Evolutionary conservation across 352 stramenopile species (phyloP).

Genomic region (Pythium biforme): DNA sequence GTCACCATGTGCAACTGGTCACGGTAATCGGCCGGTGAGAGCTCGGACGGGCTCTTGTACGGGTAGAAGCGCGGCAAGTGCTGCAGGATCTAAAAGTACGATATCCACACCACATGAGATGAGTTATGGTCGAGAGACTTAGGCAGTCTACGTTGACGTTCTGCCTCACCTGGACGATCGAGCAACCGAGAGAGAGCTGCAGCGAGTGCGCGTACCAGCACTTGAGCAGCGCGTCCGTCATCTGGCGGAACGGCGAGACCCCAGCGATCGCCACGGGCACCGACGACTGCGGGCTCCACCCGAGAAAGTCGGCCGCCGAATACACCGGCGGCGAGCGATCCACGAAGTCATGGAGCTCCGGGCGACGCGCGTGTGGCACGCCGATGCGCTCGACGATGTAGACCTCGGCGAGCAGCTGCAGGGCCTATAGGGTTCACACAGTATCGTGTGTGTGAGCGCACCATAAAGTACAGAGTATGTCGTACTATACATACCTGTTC

Average conservation of each 20-base stretch:
- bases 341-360: constrained; percentile 70
- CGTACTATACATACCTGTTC: constrained; percentile 33
- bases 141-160: no score
- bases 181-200: constrained; percentile 59
- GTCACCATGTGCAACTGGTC: constrained; percentile 83
- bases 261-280: constrained; percentile 37
- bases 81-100: constrained; percentile 43
- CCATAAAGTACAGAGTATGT: background rate
- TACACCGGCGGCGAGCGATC: constrained; percentile 51
- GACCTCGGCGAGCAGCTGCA: constrained; percentile 32
- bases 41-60: constrained; percentile 71
- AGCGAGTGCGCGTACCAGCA: constrained; percentile 68
- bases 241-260: constrained; percentile 46
- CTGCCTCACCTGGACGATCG: constrained; percentile 56
- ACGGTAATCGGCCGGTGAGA: constrained; percentile 66
- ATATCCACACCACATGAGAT: background rate
- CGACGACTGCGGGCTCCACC: constrained; percentile 69
- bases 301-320: constrained; percentile 60
- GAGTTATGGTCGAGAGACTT: no score
- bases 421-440: constrained; percentile 3
- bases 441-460: background rate
- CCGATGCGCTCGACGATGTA: constrained; percentile 78
- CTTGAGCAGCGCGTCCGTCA: constrained; percentile 68
- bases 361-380: constrained; percentile 54
- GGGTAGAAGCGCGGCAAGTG: constrained; percentile 76